A percentile compares a stretch with the other conserved stretches of the same genome.
Conservation (phyloP, 352 stramenopile species). For the Chrysophaeum taylorii region DNA sequence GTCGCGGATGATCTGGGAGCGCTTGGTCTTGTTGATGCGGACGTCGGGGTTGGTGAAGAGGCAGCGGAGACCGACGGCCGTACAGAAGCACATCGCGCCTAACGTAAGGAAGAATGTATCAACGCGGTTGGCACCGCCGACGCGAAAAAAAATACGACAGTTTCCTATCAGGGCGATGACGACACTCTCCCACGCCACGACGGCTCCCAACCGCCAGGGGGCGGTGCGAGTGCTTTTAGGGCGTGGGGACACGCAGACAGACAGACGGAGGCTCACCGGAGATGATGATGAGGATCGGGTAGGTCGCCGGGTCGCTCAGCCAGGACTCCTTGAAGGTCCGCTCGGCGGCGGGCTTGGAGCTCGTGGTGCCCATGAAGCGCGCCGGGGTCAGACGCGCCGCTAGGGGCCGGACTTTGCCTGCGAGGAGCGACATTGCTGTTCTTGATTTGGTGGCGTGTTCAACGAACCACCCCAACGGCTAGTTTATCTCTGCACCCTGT, state of each 20-base stretch:
- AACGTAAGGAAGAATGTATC: background rate
- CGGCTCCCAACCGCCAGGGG: background rate
- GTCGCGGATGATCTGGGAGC: conserved; percentile 14
- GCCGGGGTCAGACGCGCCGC: too few species aligned
- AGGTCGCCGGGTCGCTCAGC: conserved; percentile 19
- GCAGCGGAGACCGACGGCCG: background rate
- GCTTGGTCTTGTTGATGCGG: conserved; percentile 21
- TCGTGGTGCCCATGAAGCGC: too few species aligned
- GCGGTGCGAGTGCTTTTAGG: background rate
- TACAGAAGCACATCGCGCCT: conserved; percentile 15
- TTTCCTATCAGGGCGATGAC: background rate
- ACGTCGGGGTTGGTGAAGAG: conserved; percentile 17
- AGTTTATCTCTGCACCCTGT: too few species aligned
- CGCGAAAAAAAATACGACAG: background rate
- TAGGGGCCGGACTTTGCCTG: too few species aligned
- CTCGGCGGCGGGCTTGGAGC: background rate
- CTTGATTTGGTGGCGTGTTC: too few species aligned
- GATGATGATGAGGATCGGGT: conserved; percentile 25
- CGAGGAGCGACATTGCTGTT: too few species aligned
- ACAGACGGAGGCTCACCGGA: background rate
- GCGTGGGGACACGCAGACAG: background rate
- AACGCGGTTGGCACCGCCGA: background rate
- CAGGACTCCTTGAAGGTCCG: conserved; percentile 15
- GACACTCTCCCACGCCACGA: background rate
- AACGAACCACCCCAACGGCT: too few species aligned